A percentile compares a stretch with the other conserved stretches of the same genome.
phyloP scores from a whole-genome alignment of 345 rosid species.

The Mercurialis annua region DNA sequence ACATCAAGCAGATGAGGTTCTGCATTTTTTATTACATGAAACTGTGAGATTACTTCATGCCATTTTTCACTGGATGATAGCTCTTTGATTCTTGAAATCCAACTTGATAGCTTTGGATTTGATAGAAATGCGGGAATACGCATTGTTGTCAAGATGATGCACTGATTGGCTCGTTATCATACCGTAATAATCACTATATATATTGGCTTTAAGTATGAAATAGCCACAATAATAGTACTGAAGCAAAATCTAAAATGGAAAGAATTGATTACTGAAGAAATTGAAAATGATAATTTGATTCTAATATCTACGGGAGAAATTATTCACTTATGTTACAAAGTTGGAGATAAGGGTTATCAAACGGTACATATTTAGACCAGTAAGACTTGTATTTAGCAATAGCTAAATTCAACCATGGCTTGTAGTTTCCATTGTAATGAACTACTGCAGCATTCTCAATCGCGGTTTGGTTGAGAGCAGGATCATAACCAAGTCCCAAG shows the following conservation, averaged over 20 bases:
- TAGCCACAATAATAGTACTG: no score
- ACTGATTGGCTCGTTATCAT: no score
- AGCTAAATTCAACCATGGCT: conserved; percentile 96
- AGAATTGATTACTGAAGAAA: no score
- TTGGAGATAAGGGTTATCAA: conserved; percentile 64
- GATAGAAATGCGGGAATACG: conserved; percentile 29
- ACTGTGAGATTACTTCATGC: conserved; percentile 43
- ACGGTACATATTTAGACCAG: conserved; percentile 80
- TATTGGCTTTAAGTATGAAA: no score
- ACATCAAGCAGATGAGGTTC: conserved; percentile 39
- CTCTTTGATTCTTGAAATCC: conserved; percentile 41
- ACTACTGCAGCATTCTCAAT: conserved; percentile 83
- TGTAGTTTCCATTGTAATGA: conserved; percentile 95
- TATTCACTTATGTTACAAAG: conserved; percentile 57
- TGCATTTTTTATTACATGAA: conserved; percentile 37
- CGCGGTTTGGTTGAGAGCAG: conserved; percentile 87
- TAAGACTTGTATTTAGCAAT: conserved; percentile 77
- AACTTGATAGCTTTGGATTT: conserved; percentile 32
- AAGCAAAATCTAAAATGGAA: no score
- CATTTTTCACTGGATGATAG: conserved; percentile 46
- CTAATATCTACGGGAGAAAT: background rate
- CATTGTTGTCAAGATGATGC: conserved; percentile 8
- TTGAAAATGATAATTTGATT: no score
- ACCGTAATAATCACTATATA: no score
- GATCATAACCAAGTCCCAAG: conserved; percentile 93